These are phyloP conservation scores for Termitomyces sp. DNA, from an alignment of 768 basidiomycete genomes.

Conservation along the genomic window DNA sequence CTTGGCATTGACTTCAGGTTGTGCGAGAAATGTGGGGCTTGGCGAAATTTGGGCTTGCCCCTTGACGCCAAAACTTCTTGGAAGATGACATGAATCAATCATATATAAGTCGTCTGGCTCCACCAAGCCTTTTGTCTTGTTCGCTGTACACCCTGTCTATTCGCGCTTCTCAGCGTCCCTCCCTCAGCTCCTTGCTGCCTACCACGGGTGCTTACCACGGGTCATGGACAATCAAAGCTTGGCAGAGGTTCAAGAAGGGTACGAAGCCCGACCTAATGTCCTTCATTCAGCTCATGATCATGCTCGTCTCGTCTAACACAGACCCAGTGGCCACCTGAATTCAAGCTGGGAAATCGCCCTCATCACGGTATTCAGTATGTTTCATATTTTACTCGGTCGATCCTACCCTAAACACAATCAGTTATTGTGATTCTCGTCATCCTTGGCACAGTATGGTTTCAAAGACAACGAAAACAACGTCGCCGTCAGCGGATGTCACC, in stretches of 20 bases:
- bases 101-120: conserved; percentile 1
- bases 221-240: background rate
- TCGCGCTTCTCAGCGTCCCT: background rate
- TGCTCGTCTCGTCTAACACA: conserved; percentile 7
- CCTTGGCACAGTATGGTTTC: conserved; percentile 19
- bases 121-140: background rate
- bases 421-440: conserved; percentile 22
- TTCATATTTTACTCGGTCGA: background rate
- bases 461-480: conserved; percentile 21
- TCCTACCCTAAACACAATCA: conserved; percentile 1
- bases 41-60: conserved; percentile 5
- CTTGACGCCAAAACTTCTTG: conserved; percentile 17
- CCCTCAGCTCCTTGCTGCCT: background rate
- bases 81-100: conserved; percentile 10
- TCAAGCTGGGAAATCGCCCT: conserved; percentile 34
- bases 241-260: background rate
- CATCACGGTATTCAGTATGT: conserved; percentile 28
- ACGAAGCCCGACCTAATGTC: background rate
- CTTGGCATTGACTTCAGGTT: conserved; percentile 14
- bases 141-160: background rate
- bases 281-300: background rate
- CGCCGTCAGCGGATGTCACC: background rate
- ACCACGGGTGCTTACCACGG: background rate
- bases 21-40: conserved; percentile 7
- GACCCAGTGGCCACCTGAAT: conserved; percentile 28